Evolutionary conservation across 768 basidiomycete species (phyloP).

Genomic region (Trametes villosa): DNA sequence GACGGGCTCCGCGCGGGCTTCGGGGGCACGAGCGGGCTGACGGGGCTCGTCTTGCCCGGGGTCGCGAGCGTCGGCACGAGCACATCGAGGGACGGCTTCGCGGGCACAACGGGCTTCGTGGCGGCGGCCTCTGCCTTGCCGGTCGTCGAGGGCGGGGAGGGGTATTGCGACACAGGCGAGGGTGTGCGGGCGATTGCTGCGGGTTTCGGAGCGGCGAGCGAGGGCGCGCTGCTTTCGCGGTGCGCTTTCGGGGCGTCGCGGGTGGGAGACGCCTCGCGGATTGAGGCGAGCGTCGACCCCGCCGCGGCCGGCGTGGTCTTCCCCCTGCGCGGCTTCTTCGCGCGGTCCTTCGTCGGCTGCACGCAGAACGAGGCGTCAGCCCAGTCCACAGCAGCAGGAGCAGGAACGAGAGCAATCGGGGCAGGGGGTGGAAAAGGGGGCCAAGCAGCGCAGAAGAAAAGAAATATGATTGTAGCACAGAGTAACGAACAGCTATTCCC

Average conservation of each 20-base stretch:
- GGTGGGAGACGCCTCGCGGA: slow-evolving; percentile 10
- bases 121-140: slow-evolving; percentile 1
- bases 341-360: slow-evolving; percentile 78
- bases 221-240: neutral
- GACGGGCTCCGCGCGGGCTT: slow-evolving; percentile 9
- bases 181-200: neutral
- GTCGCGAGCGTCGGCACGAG: neutral
- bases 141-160: slow-evolving; percentile 11
- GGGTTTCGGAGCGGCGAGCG: neutral
- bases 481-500: neutral
- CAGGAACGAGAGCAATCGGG: neutral
- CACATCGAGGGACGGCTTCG: slow-evolving; percentile 18
- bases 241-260: neutral
- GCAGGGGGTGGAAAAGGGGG: slow-evolving; percentile 17
- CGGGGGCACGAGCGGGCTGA: slow-evolving; percentile 12
- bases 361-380: slow-evolving; percentile 26
- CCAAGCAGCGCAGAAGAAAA: slow-evolving; percentile 15
- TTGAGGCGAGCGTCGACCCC: slow-evolving; percentile 11
- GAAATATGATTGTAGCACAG: slow-evolving; percentile 33
- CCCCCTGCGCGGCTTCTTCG: slow-evolving; percentile 65
- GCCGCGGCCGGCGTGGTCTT: slow-evolving; percentile 29
- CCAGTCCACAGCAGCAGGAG: slow-evolving; percentile 1
- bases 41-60: slow-evolving; percentile 9
- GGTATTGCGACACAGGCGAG: slow-evolving; percentile 10
- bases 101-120: neutral